Conservation (phyloP, 1,284 basidiomycete species). For the Ganoderma leucocontextum region DNA sequence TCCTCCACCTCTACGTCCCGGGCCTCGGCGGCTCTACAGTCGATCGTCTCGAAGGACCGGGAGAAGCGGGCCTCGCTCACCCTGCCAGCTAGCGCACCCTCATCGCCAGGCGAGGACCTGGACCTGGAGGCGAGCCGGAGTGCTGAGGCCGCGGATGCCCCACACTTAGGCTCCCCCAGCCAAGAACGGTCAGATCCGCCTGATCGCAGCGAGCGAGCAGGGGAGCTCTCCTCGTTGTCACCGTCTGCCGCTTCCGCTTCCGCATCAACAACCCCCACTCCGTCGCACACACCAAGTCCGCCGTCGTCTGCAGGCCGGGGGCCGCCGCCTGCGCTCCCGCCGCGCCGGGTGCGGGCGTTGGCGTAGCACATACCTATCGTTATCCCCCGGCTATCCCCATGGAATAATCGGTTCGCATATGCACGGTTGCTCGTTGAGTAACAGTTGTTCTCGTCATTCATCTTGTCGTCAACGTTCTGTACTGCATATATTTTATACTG, state of each 20-base stretch:
- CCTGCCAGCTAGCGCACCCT: slow-evolving; percentile 28
- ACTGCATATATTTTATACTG: slow-evolving; percentile 29
- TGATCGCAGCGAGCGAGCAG: background rate
- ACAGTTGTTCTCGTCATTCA: background rate
- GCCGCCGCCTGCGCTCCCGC: slow-evolving; percentile 37
- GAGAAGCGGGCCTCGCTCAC: slow-evolving; percentile 40
- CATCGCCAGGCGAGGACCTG: slow-evolving; percentile 25
- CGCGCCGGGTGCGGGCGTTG: slow-evolving; percentile 32
- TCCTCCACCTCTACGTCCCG: slow-evolving; percentile 39
- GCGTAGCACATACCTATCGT: slow-evolving; percentile 11
- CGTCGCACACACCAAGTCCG: slow-evolving; percentile 23
- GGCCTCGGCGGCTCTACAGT: slow-evolving; percentile 62
- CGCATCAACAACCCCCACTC: slow-evolving; percentile 21
- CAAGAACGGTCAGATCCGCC: background rate
- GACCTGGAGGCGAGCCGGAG: slow-evolving; percentile 21
- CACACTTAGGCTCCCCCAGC: background rate
- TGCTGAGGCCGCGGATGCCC: slow-evolving; percentile 5
- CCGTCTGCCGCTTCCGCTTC: slow-evolving; percentile 10
- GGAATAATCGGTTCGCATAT: slow-evolving; percentile 1
- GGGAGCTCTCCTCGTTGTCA: slow-evolving; percentile 5
- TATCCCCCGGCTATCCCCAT: background rate
- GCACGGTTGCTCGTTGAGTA: background rate
- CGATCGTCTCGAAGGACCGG: slow-evolving; percentile 59
- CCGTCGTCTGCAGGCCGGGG: slow-evolving; percentile 25
- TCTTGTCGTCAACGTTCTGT: slow-evolving; percentile 16